Percentiles rank a stretch among this genome's conserved stretches.
Evolutionary conservation across 2,329 filamentous ascomycete species (phyloP).

Genomic region (Lachnellula occidentalis): DNA sequence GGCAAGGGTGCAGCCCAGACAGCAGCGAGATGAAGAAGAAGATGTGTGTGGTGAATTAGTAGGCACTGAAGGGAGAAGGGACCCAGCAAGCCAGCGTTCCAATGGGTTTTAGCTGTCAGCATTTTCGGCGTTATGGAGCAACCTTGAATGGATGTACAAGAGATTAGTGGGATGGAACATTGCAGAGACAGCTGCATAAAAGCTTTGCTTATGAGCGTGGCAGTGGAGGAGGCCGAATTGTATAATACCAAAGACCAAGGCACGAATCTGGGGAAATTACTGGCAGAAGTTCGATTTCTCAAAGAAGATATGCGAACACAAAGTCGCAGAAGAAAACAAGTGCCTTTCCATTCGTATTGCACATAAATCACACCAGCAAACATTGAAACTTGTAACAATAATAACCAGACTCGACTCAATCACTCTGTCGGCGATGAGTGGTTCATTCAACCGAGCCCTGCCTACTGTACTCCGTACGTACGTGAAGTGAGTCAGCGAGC

Average conservation of each 20-base stretch:
- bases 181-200: background rate
- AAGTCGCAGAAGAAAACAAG: too few relatives aligned
- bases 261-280: background rate
- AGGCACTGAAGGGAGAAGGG: background rate
- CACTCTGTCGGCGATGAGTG: too few relatives aligned
- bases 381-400: too few relatives aligned
- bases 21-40: constrained; percentile 11
- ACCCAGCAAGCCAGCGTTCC: background rate
- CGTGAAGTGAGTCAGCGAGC: too few relatives aligned
- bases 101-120: background rate
- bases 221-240: background rate
- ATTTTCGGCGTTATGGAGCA: constrained; percentile 13
- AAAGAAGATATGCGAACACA: background rate
- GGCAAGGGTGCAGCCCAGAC: constrained; percentile 11
- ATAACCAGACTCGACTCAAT: too few relatives aligned
- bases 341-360: too few relatives aligned
- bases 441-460: too few relatives aligned
- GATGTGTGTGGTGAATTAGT: background rate
- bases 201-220: background rate
- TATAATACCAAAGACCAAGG: background rate
- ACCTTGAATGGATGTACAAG: background rate
- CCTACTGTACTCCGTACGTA: too few relatives aligned
- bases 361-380: too few relatives aligned
- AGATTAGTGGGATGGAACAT: background rate
- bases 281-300: background rate